Conservation (phyloP, 23 red algal species). For the Gracilariopsis chorda region DNA sequence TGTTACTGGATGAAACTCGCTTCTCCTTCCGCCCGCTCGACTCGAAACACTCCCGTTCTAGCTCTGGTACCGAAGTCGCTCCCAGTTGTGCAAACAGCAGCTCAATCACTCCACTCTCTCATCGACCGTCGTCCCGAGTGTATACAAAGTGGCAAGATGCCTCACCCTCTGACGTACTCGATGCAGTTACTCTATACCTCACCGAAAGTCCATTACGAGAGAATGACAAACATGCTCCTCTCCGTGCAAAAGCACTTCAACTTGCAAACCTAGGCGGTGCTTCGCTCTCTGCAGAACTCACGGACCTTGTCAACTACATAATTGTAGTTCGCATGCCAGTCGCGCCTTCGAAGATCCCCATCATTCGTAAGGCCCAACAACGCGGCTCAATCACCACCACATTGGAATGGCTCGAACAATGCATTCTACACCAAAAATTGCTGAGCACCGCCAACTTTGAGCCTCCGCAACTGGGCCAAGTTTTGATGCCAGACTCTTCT, state of each 20-base stretch:
- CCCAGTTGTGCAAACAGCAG: not conserved
- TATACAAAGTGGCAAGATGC: not conserved
- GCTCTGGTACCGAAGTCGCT: not conserved
- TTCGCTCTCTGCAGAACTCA: slow-evolving; percentile 21
- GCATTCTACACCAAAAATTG: slow-evolving; percentile 12
- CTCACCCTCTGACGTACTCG: not conserved
- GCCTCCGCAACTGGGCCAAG: not conserved
- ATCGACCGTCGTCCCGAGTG: not conserved
- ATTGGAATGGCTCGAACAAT: slow-evolving; percentile 39
- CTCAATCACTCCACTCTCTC: not conserved
- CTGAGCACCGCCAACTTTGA: not conserved
- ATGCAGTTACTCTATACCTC: slow-evolving; percentile 34
- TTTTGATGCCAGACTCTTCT: not conserved
- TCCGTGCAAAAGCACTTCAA: slow-evolving; percentile 39
- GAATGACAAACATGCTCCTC: slow-evolving; percentile 11
- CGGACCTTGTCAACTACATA: slow-evolving; percentile 26
- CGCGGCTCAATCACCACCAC: not conserved
- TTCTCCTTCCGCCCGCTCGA: not conserved
- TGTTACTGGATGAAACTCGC: slow-evolving; percentile 16
- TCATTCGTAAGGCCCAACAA: not conserved
- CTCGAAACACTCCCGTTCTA: not conserved
- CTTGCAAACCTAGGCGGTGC: slow-evolving; percentile 10
- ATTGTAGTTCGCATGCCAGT: slow-evolving; percentile 34
- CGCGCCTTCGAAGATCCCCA: not conserved
- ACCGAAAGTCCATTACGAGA: slow-evolving; percentile 24